Percentiles rank a stretch among this genome's conserved stretches.
These are phyloP conservation scores for Beauveria varroae DNA, from an alignment of 2,329 filamentous ascomycete genomes.

Conservation along the genomic window DNA sequence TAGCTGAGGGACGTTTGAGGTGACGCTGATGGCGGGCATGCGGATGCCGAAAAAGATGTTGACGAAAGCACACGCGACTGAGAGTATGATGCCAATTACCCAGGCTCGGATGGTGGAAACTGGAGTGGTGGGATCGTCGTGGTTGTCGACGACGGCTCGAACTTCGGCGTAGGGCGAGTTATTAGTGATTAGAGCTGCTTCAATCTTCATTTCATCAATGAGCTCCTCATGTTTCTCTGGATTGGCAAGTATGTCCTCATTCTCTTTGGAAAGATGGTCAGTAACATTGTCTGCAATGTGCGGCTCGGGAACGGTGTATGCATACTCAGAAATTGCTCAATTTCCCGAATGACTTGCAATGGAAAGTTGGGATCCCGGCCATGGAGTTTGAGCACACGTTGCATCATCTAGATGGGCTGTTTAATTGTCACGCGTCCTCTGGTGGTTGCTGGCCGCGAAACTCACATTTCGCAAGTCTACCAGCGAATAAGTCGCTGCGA, in stretches of 20 bases:
- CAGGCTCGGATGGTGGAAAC: constrained; percentile 35
- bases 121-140: constrained; percentile 32
- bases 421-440: background rate
- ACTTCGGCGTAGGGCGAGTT: constrained; percentile 34
- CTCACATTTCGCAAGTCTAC: constrained; percentile 26
- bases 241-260: constrained; percentile 15
- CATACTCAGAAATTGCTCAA: constrained; percentile 28
- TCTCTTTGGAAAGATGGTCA: background rate
- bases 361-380: constrained; percentile 32
- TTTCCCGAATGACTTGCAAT: constrained; percentile 25
- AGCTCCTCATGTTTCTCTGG: constrained; percentile 20
- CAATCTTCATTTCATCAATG: constrained; percentile 25
- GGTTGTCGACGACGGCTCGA: constrained; percentile 36
- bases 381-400: constrained; percentile 26
- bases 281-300: background rate
- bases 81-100: constrained; percentile 29
- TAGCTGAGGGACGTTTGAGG: constrained; percentile 33
- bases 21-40: constrained; percentile 32
- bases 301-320: constrained; percentile 3
- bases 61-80: constrained; percentile 23
- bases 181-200: constrained; percentile 25
- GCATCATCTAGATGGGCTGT: constrained; percentile 22
- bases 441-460: background rate
- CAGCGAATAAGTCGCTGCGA: constrained; percentile 26
- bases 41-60: constrained; percentile 34